Percentiles rank a stretch among this genome's conserved stretches.
phyloP scores from a whole-genome alignment of 176 grass and related monocot genomes.

The Musa schizocarpa region DNA sequence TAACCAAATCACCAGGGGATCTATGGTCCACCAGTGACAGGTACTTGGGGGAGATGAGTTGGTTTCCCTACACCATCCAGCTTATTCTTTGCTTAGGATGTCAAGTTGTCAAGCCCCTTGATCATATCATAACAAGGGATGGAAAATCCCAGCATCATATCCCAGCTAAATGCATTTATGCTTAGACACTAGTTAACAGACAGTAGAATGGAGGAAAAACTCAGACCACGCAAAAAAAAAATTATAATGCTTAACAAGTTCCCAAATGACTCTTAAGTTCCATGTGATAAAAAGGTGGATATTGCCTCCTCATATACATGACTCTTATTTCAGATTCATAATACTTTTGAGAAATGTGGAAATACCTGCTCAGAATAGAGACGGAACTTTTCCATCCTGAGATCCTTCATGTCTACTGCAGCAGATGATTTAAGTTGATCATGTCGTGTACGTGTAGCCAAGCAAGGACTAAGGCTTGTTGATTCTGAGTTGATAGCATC shows the following conservation, averaged over 20 bases:
- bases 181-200: too few relatives aligned
- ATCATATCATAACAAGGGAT: background rate
- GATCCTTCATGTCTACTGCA: slow-evolving; percentile 37
- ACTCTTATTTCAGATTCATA: too few relatives aligned
- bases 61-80: background rate
- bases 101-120: too few relatives aligned
- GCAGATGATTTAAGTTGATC: slow-evolving; percentile 29
- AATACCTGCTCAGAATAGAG: slow-evolving; percentile 66
- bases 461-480: slow-evolving; percentile 32
- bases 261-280: background rate
- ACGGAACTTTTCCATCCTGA: slow-evolving; percentile 51
- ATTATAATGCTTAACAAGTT: background rate
- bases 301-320: background rate
- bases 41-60: background rate
- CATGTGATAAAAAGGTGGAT: background rate
- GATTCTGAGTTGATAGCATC: slow-evolving; percentile 34
- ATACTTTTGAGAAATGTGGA: background rate
- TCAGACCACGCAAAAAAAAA: too few relatives aligned
- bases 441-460: slow-evolving; percentile 35
- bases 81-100: too few relatives aligned
- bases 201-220: too few relatives aligned
- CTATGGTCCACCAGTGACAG: too few relatives aligned
- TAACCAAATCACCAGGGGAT: too few relatives aligned
- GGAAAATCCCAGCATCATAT: background rate
- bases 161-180: too few relatives aligned